phyloP scores from a whole-genome alignment of 2,329 filamentous ascomycete genomes.

The Talaromyces funiculosus region DNA sequence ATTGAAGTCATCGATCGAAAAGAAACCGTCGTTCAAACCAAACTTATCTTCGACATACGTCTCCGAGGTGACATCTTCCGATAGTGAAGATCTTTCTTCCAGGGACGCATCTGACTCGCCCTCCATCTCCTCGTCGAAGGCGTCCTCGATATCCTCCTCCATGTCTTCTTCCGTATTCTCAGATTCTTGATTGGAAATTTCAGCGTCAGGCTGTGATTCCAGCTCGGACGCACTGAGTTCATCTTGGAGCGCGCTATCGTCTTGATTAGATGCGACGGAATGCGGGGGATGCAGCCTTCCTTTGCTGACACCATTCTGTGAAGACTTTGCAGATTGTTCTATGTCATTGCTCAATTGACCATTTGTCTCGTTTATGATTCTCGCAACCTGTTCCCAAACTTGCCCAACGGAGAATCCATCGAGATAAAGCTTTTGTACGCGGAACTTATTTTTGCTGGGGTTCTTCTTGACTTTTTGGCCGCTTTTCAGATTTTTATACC shows the following conservation, averaged over 20 bases:
- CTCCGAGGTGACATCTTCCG: conserved; percentile 29
- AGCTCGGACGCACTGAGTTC: background rate
- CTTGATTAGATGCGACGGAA: background rate
- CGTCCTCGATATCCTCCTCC: conserved; percentile 34
- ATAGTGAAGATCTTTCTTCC: conserved; percentile 1
- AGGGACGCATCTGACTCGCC: conserved; percentile 1
- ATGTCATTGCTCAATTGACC: conserved; percentile 48
- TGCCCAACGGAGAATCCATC: conserved; percentile 84
- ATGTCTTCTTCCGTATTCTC: conserved; percentile 14
- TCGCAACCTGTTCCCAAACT: conserved; percentile 88
- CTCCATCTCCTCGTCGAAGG: conserved; percentile 14
- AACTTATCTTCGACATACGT: conserved; percentile 67
- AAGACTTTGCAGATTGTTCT: conserved; percentile 26
- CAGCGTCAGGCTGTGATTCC: background rate
- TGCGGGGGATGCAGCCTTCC: background rate
- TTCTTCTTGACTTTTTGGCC: background rate
- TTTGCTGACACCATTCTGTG: conserved; percentile 11
- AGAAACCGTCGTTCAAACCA: conserved; percentile 94
- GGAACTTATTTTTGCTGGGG: conserved; percentile 65
- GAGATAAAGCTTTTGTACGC: conserved; percentile 67
- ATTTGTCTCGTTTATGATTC: conserved; percentile 65
- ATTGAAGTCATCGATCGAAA: conserved; percentile 97
- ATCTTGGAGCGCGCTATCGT: background rate
- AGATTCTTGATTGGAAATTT: background rate
- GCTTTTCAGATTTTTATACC: conserved; percentile 57